phyloP scores from a whole-genome alignment of 305 asterid genomes.

The Striga hermonthica region DNA sequence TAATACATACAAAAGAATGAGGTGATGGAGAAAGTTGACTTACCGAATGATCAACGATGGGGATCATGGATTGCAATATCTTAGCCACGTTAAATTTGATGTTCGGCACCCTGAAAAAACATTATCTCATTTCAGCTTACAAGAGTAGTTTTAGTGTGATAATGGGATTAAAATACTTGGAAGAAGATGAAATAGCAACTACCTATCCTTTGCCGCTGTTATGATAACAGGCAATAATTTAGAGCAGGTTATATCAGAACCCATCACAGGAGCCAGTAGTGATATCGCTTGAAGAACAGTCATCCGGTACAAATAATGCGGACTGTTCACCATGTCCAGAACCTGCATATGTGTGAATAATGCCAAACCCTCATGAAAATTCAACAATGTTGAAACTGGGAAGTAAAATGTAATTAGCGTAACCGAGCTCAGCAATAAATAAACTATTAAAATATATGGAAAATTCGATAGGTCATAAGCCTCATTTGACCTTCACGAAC shows the following conservation, averaged over 20 bases:
- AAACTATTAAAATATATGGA: background rate
- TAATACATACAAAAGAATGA: background rate
- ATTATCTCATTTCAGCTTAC: background rate
- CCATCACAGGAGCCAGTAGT: slow-evolving; percentile 90
- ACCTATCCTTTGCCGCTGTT: slow-evolving; percentile 81
- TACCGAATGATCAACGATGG: slow-evolving; percentile 80
- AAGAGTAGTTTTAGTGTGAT: background rate
- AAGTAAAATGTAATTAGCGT: background rate
- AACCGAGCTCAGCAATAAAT: background rate
- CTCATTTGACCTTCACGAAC: slow-evolving; percentile 37
- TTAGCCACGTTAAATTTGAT: slow-evolving; percentile 85
- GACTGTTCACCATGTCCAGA: slow-evolving; percentile 70
- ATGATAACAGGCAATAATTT: slow-evolving; percentile 69
- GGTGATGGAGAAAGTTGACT: slow-evolving; percentile 28
- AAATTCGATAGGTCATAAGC: background rate
- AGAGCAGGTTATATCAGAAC: slow-evolving; percentile 81
- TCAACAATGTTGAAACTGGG: background rate
- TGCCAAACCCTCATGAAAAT: background rate
- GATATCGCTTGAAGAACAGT: slow-evolving; percentile 78
- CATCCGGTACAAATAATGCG: slow-evolving; percentile 85
- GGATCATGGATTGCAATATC: slow-evolving; percentile 78
- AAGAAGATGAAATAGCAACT: slow-evolving; percentile 11
- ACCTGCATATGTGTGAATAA: slow-evolving; percentile 46
- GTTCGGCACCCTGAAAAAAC: slow-evolving; percentile 70
- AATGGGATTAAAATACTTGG: slow-evolving; percentile 18